phyloP scores from a whole-genome alignment of 164 flowering plant species.

The Buxus sempervirens region DNA sequence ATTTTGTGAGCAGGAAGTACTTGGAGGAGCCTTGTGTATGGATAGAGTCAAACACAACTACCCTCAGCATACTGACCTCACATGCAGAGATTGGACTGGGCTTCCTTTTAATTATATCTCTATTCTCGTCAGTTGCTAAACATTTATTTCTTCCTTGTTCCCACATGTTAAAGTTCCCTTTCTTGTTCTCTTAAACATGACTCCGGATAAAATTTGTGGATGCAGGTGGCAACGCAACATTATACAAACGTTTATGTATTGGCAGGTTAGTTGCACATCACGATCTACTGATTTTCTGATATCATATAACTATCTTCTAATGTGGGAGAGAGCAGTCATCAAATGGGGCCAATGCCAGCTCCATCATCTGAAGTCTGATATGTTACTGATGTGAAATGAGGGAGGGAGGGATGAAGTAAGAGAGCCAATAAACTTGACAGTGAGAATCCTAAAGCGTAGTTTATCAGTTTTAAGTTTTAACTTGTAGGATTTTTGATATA shows the following conservation, averaged over 20 bases:
- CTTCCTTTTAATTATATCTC: constrained; percentile 71
- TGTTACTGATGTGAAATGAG: no score
- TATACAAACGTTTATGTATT: constrained; percentile 92
- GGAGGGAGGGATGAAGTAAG: no score
- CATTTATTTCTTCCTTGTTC: not conserved
- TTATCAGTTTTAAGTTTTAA: no score
- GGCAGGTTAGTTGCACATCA: constrained; percentile 60
- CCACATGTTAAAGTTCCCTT: not conserved
- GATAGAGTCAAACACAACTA: constrained; percentile 90
- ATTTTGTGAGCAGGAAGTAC: constrained; percentile 65
- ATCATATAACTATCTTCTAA: no score
- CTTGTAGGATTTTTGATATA: no score
- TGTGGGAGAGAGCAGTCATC: no score
- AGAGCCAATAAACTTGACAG: no score
- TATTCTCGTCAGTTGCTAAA: constrained; percentile 70
- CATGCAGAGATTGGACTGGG: constrained; percentile 94
- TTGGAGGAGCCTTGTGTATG: constrained; percentile 91
- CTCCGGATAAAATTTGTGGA: not conserved
- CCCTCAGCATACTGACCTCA: constrained; percentile 79
- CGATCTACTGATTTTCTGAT: no score
- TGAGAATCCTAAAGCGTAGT: no score
- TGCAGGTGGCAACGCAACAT: constrained; percentile 97
- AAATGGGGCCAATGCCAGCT: no score
- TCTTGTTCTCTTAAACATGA: not conserved
- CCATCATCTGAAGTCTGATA: no score